A percentile compares a stretch with the other conserved stretches of the same genome.
Evolutionary conservation across 768 basidiomycete genomes (phyloP).

Genomic region (Pisolithus orientalis): DNA sequence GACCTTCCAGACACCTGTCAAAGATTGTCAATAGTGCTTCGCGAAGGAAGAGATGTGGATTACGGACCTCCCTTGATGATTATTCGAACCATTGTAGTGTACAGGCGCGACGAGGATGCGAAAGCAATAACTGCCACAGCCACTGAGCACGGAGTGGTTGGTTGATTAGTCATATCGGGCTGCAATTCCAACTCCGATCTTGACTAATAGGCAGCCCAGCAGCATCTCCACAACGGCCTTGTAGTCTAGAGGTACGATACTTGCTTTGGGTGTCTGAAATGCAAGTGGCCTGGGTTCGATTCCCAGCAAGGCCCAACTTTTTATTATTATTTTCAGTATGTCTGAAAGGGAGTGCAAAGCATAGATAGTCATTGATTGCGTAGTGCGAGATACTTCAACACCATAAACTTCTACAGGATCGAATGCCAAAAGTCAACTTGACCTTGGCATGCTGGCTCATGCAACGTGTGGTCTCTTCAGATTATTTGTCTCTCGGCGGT

Average conservation of each 20-base stretch:
- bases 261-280: slow-evolving; percentile 23
- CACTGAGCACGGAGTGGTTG: neutral
- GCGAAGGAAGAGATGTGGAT: neutral
- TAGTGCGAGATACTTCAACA: no score
- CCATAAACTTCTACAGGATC: no score
- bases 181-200: neutral
- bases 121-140: neutral
- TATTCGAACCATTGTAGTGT: slow-evolving; percentile 68
- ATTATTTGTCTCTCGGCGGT: no score
- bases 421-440: no score
- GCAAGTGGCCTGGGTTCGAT: slow-evolving; percentile 21
- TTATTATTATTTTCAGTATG: neutral
- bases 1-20: slow-evolving; percentile 77
- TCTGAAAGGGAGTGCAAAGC: no score
- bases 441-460: no score
- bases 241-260: slow-evolving; percentile 31
- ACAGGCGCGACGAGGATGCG: neutral
- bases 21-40: neutral
- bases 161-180: neutral
- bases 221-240: slow-evolving; percentile 8
- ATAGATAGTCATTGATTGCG: no score
- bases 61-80: slow-evolving; percentile 83
- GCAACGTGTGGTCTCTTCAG: no score
- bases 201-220: neutral
- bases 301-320: slow-evolving; percentile 16